phyloP scores from a whole-genome alignment of 352 stramenopile species.

The Globisporangium rhizosaccharum region DNA sequence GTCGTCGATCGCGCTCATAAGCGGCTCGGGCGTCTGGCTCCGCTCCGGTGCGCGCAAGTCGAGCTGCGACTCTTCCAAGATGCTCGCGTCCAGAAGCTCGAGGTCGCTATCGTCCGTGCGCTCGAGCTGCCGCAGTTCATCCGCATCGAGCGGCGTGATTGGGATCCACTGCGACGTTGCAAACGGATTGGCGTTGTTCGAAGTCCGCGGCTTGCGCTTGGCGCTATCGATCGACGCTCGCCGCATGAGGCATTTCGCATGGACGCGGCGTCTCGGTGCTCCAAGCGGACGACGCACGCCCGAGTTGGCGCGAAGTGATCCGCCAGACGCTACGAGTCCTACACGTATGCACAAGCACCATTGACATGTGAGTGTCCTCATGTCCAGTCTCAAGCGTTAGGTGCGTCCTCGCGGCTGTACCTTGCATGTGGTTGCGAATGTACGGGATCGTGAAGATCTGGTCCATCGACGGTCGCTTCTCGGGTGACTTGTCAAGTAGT shows the following conservation, averaged over 20 bases:
- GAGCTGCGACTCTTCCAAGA: conserved; percentile 42
- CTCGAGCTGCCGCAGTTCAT: conserved; percentile 26
- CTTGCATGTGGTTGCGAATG: conserved; percentile 74
- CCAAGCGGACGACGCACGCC: conserved; percentile 31
- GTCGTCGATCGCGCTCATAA: conserved; percentile 23
- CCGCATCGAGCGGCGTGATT: conserved; percentile 25
- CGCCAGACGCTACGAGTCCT: conserved; percentile 50
- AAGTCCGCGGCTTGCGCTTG: conserved; percentile 11
- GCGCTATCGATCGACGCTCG: conserved; percentile 32
- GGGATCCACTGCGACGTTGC: conserved; percentile 38
- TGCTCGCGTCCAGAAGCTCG: conserved; percentile 39
- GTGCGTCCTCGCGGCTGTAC: conserved; percentile 1
- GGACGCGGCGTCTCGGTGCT: conserved; percentile 27
- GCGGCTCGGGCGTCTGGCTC: conserved; percentile 49
- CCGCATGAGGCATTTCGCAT: conserved; percentile 40
- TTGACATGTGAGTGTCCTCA: background rate
- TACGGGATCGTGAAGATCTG: conserved; percentile 70
- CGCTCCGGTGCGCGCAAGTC: conserved; percentile 50
- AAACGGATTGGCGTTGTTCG: background rate
- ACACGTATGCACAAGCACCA: background rate
- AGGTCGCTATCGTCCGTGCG: conserved; percentile 26
- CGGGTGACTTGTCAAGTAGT: conserved; percentile 63
- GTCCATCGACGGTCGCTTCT: conserved; percentile 61
- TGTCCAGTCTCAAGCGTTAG: background rate
- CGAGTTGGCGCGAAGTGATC: conserved; percentile 41